phyloP scores from a whole-genome alignment of 1,139 yeast species.

The Lizanozyma gosingica region DNA sequence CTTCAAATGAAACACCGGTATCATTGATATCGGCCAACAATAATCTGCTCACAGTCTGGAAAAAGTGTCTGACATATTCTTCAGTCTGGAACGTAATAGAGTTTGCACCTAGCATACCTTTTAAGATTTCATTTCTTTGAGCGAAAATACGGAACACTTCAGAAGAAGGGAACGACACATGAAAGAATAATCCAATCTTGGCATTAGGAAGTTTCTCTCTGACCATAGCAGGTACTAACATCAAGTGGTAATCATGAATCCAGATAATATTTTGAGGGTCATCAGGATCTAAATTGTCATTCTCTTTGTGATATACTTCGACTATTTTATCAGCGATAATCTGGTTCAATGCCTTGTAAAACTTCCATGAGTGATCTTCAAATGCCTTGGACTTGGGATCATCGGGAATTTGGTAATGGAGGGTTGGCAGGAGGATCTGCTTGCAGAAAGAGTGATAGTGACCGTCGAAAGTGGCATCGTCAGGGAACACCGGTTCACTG shows the following conservation, averaged over 20 bases:
- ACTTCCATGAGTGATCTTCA: slow-evolving; percentile 91
- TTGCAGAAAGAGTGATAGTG: slow-evolving; percentile 88
- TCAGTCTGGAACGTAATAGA: slow-evolving; percentile 83
- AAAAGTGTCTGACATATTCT: slow-evolving; percentile 88
- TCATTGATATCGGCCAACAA: slow-evolving; percentile 74
- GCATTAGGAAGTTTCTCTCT: slow-evolving; percentile 72
- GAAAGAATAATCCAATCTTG: slow-evolving; percentile 84
- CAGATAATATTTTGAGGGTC: slow-evolving; percentile 53
- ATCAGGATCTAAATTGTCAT: slow-evolving; percentile 37
- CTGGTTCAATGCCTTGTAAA: slow-evolving; percentile 69
- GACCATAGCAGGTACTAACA: slow-evolving; percentile 80
- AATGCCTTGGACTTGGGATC: slow-evolving; percentile 90
- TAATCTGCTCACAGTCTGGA: slow-evolving; percentile 81
- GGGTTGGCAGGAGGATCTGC: slow-evolving; percentile 92
- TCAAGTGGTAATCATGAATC: slow-evolving; percentile 90
- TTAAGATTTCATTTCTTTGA: slow-evolving; percentile 65
- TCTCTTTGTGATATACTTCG: slow-evolving; percentile 48
- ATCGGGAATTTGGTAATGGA: slow-evolving; percentile 95
- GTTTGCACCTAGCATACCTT: slow-evolving; percentile 86
- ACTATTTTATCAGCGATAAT: slow-evolving; percentile 71
- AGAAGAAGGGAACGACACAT: slow-evolving; percentile 90
- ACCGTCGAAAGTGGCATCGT: slow-evolving; percentile 76
- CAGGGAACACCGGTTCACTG: slow-evolving; percentile 62
- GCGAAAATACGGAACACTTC: slow-evolving; percentile 95
- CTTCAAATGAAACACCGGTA: slow-evolving; percentile 64